These are phyloP conservation scores for Cucurbita maxima DNA, from an alignment of 306 rosid species.

Conservation along the genomic window DNA sequence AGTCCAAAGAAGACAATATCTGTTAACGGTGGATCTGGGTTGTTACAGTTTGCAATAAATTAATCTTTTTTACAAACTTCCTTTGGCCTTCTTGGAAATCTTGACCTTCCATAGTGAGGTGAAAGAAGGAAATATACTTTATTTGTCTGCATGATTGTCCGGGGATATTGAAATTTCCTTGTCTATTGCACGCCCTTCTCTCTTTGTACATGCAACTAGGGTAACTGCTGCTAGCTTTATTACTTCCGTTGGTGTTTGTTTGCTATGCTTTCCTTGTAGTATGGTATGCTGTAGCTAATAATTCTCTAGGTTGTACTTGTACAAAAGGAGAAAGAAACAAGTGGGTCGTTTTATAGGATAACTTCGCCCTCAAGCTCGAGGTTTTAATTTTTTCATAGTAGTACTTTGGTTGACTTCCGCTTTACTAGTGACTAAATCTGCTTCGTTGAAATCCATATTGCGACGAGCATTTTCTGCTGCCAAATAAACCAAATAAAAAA, in stretches of 20 bases:
- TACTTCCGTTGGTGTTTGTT: neutral
- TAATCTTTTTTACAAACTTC: neutral
- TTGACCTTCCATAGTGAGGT: neutral
- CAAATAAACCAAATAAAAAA: too few species aligned
- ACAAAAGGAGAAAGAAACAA: neutral
- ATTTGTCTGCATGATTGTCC: neutral
- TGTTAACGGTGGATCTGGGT: too few species aligned
- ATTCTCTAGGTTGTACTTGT: neutral
- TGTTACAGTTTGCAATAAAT: neutral
- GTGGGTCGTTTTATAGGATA: too few species aligned
- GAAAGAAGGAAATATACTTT: neutral
- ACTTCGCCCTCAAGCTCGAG: too few species aligned
- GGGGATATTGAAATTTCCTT: neutral
- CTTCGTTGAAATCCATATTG: too few species aligned
- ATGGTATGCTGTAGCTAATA: neutral
- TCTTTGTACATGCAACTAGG: neutral
- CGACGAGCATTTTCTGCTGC: too few species aligned
- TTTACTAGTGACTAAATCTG: too few species aligned
- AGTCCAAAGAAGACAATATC: too few species aligned
- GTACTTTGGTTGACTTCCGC: too few species aligned
- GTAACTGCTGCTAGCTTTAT: neutral
- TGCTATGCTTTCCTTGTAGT: neutral
- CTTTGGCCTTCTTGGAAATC: neutral
- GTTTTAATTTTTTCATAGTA: too few species aligned
- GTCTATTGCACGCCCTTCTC: neutral